phyloP scores from a whole-genome alignment of 2,329 filamentous ascomycete genomes.

The Clarireedia paspali region DNA sequence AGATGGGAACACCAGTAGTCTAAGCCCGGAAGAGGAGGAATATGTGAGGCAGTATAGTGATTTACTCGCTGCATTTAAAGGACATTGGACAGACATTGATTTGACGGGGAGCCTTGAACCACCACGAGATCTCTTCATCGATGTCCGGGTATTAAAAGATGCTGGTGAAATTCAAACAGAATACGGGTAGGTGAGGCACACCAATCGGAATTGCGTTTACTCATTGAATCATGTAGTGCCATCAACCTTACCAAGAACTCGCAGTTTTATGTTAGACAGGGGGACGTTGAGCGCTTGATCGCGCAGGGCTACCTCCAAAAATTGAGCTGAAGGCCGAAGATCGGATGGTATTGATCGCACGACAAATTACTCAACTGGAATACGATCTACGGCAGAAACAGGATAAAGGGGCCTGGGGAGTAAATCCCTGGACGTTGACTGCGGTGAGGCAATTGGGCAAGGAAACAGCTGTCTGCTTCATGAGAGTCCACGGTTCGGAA shows the following conservation, averaged over 20 bases:
- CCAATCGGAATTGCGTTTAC: conserved; percentile 4
- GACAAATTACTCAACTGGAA: background rate
- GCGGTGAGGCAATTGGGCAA: background rate
- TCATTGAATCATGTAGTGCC: conserved; percentile 46
- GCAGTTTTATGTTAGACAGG: conserved; percentile 93
- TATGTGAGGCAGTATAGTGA: conserved; percentile 91
- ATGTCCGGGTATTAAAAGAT: conserved; percentile 91
- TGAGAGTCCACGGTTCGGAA: too few relatives aligned
- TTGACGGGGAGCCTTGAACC: conserved; percentile 89
- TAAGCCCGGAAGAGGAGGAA: conserved; percentile 94
- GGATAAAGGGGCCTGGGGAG: background rate
- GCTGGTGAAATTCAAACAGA: conserved; percentile 98
- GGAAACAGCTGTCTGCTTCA: background rate
- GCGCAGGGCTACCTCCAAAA: conserved; percentile 92
- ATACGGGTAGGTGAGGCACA: conserved; percentile 65
- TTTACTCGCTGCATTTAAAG: conserved; percentile 90
- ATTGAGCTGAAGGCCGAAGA: conserved; percentile 52
- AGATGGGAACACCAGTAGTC: conserved; percentile 57
- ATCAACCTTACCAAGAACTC: conserved; percentile 98
- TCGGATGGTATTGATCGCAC: background rate
- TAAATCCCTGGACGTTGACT: background rate
- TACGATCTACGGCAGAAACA: background rate
- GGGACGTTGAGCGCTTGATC: conserved; percentile 90
- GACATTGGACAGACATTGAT: conserved; percentile 97
- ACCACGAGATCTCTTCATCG: conserved; percentile 92